Conservation (phyloP, 192 early-diverging fungal species). For the Linnemannia elongata region DNA sequence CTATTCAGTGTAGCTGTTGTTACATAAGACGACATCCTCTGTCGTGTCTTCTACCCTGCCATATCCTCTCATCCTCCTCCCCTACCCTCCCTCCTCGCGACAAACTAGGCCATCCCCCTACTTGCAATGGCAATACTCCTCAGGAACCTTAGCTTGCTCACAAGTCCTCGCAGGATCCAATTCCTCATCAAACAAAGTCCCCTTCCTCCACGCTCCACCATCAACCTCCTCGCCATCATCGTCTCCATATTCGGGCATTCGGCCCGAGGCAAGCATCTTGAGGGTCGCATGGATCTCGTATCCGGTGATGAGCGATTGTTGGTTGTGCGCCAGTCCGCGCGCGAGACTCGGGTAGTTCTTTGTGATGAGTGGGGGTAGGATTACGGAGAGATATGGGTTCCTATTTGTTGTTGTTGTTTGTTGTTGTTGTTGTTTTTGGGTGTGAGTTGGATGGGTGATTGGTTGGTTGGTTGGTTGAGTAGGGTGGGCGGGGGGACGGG, state of each 20-base stretch:
- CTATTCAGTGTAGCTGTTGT: neutral
- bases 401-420: slow-evolving; percentile 16
- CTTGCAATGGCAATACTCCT: slow-evolving; percentile 28
- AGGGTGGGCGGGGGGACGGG: no score
- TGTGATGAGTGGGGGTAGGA: slow-evolving; percentile 47
- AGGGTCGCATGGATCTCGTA: slow-evolving; percentile 54
- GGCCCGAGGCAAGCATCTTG: slow-evolving; percentile 43
- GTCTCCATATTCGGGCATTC: slow-evolving; percentile 20
- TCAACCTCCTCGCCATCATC: slow-evolving; percentile 24
- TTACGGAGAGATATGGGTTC: slow-evolving; percentile 57
- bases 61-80: neutral
- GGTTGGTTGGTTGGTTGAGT: no score
- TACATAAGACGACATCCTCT: neutral
- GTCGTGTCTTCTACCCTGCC: no score
- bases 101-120: neutral
- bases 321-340: slow-evolving; percentile 49
- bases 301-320: slow-evolving; percentile 51
- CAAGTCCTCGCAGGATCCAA: slow-evolving; percentile 28
- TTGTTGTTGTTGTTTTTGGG: no score
- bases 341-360: slow-evolving; percentile 35
- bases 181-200: slow-evolving; percentile 48
- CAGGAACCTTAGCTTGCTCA: slow-evolving; percentile 40
- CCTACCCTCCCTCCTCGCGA: neutral
- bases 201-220: slow-evolving; percentile 25
- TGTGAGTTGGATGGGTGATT: neutral